Evolutionary conservation across 2,329 filamentous ascomycete species (phyloP).

Genomic region (Xylaria sp.): DNA sequence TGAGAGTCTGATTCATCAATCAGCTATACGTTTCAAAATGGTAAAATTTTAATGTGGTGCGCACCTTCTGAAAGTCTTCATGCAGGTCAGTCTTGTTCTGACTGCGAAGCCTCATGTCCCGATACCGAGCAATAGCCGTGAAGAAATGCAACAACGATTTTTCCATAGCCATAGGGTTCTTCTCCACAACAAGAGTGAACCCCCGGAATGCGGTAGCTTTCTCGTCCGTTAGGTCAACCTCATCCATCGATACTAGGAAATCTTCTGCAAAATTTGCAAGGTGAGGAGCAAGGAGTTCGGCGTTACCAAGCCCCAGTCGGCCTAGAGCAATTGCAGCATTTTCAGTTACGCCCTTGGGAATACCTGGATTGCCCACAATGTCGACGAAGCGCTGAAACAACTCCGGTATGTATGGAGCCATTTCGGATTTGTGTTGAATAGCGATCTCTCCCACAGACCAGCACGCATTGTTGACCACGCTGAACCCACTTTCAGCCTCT

Average conservation of each 20-base stretch:
- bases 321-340: constrained; percentile 95
- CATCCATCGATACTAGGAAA: constrained; percentile 83
- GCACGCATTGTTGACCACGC: constrained; percentile 97
- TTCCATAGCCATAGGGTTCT: constrained; percentile 93
- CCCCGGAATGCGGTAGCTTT: constrained; percentile 94
- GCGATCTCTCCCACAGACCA: constrained; percentile 96
- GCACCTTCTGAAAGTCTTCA: constrained; percentile 79
- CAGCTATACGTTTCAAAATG: constrained; percentile 21
- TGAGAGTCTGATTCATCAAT: constrained; percentile 56
- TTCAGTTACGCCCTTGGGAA: constrained; percentile 87
- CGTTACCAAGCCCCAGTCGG: constrained; percentile 82
- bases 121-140: constrained; percentile 81
- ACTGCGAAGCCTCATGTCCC: constrained; percentile 68
- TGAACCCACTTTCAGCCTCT: constrained; percentile 84
- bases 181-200: constrained; percentile 84
- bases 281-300: constrained; percentile 79
- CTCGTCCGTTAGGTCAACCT: constrained; percentile 88
- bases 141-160: constrained; percentile 85
- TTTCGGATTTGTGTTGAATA: constrained; percentile 77
- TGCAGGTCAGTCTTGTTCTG: constrained; percentile 73
- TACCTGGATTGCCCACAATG: constrained; percentile 85
- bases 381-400: constrained; percentile 80
- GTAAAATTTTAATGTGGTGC: constrained; percentile 40
- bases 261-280: constrained; percentile 82
- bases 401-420: constrained; percentile 80